These are phyloP conservation scores for Clarireedia monteithiana DNA, from an alignment of 2,329 filamentous ascomycete species.

Conservation along the genomic window DNA sequence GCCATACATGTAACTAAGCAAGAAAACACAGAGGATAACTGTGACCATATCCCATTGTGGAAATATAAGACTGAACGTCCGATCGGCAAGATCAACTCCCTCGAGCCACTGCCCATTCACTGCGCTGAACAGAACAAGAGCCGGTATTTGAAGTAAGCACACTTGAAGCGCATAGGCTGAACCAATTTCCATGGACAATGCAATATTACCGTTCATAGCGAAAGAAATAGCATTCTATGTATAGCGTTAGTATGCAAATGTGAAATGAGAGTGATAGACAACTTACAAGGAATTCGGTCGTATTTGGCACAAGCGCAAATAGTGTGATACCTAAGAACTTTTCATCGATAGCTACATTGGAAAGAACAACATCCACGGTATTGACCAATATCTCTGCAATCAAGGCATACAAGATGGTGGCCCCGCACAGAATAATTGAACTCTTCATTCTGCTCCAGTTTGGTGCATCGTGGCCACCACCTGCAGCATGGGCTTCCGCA, in stretches of 20 bases:
- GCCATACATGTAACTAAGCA: conserved; percentile 94
- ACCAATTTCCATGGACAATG: conserved; percentile 97
- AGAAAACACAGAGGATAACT: conserved; percentile 89
- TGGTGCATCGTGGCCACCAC: conserved; percentile 88
- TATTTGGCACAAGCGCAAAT: conserved; percentile 95
- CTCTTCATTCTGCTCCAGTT: conserved; percentile 96
- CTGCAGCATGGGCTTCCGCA: conserved; percentile 34
- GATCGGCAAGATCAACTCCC: conserved; percentile 44
- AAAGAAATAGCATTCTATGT: conserved; percentile 87
- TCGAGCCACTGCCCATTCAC: conserved; percentile 54
- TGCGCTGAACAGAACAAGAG: conserved; percentile 84
- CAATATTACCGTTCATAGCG: conserved; percentile 99
- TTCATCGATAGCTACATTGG: conserved; percentile 86
- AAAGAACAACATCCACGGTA: conserved; percentile 92
- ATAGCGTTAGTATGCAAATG: conserved; percentile 13
- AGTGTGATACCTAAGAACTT: conserved; percentile 96
- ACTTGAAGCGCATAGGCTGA: conserved; percentile 96
- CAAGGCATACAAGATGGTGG: conserved; percentile 88
- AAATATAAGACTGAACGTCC: conserved; percentile 83
- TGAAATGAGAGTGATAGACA: neutral
- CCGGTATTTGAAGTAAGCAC: conserved; percentile 88
- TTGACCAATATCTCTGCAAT: conserved; percentile 96
- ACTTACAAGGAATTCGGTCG: conserved; percentile 88
- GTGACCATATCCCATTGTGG: conserved; percentile 99
- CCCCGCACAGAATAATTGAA: conserved; percentile 76